Evolutionary conservation across 2,329 filamentous ascomycete genomes (phyloP).

Genomic region (Aspergillus nomiae): DNA sequence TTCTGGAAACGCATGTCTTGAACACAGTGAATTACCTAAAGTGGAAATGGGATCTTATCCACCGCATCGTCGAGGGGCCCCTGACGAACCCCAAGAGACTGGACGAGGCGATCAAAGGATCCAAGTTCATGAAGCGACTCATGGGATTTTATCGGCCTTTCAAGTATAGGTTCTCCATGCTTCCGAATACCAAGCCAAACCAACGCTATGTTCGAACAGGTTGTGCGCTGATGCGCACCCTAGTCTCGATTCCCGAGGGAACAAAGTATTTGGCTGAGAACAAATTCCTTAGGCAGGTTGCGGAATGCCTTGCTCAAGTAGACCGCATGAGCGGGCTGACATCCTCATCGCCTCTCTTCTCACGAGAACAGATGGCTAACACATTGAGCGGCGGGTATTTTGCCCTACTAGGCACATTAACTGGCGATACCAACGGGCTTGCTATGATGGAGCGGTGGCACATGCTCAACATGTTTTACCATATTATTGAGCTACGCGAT

Average conservation of each 20-base stretch:
- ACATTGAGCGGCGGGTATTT: slow-evolving; percentile 94
- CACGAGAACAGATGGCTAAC: slow-evolving; percentile 77
- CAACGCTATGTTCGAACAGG: slow-evolving; percentile 92
- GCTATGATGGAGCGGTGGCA: slow-evolving; percentile 93
- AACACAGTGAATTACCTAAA: slow-evolving; percentile 89
- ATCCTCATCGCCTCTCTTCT: slow-evolving; percentile 80
- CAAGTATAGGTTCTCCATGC: slow-evolving; percentile 90
- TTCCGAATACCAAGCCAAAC: slow-evolving; percentile 86
- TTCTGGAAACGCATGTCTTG: slow-evolving; percentile 77
- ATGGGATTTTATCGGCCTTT: slow-evolving; percentile 96
- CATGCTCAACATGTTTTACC: slow-evolving; percentile 99
- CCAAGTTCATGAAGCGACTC: slow-evolving; percentile 93
- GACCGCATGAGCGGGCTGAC: slow-evolving; percentile 77
- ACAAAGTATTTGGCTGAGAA: slow-evolving; percentile 84
- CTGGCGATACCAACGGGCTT: slow-evolving; percentile 77
- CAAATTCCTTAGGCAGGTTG: slow-evolving; percentile 89
- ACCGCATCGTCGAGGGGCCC: slow-evolving; percentile 89
- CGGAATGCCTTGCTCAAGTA: slow-evolving; percentile 92
- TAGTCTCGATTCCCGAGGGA: slow-evolving; percentile 84
- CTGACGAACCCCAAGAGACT: slow-evolving; percentile 86
- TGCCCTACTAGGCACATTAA: slow-evolving; percentile 84
- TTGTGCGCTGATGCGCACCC: slow-evolving; percentile 81
- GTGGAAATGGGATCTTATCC: slow-evolving; percentile 96
- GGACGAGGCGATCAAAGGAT: slow-evolving; percentile 90
- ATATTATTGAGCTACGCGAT: slow-evolving; percentile 89